A percentile compares a stretch with the other conserved stretches of the same genome.
These are phyloP conservation scores for Lactuca sativa DNA, from an alignment of 129 eudicot species.

Conservation along the genomic window DNA sequence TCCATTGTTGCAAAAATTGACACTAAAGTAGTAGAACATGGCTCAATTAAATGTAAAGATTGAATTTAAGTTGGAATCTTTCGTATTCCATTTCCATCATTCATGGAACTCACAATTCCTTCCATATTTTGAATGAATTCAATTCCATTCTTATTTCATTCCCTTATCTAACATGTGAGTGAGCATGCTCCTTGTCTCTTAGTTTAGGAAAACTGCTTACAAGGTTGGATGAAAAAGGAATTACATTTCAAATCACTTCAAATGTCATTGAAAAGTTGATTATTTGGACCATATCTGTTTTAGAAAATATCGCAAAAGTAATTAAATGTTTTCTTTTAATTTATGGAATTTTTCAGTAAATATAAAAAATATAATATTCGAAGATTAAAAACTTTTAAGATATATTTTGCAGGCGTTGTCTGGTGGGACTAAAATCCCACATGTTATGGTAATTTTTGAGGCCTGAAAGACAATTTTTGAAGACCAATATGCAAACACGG, in stretches of 20 bases:
- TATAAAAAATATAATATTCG: no score
- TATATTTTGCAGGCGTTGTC: conserved; percentile 48
- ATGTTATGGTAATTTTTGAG: conserved; percentile 60
- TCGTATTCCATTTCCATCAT: no score
- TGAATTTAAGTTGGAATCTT: no score
- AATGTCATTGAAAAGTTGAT: conserved; percentile 84
- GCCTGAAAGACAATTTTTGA: no score
- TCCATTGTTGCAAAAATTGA: conserved; percentile 80
- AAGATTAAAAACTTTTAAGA: no score
- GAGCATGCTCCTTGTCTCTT: conserved; percentile 23
- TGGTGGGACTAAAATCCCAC: conserved; percentile 46
- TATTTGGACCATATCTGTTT: conserved; percentile 70
- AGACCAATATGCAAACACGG: no score
- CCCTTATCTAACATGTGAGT: no score
- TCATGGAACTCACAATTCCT: no score
- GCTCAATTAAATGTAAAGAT: conserved; percentile 48
- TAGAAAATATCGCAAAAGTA: conserved; percentile 70
- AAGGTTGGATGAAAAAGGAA: conserved; percentile 73
- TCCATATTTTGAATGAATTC: no score
- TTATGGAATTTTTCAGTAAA: background rate
- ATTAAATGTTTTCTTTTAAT: background rate
- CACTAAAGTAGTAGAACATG: conserved; percentile 70
- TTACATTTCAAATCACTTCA: conserved; percentile 63
- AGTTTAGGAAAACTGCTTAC: conserved; percentile 78
- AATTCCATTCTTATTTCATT: no score